Percentiles rank a stretch among this genome's conserved stretches.
Conservation (phyloP, 805 yeast species). For the Saturnispora galanensis region DNA sequence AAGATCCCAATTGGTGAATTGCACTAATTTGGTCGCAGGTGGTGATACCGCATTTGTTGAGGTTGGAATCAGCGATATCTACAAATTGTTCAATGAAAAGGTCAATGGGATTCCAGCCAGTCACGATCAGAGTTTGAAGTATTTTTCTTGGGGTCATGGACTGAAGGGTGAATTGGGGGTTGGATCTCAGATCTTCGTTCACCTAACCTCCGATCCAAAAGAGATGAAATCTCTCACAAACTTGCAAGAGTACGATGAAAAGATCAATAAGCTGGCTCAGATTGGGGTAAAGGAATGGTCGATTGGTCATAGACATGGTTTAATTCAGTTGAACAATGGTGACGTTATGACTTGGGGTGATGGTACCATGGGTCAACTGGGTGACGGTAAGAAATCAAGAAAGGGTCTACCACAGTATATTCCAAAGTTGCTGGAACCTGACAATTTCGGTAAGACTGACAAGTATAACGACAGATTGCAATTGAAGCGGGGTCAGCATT, state of each 20-base stretch:
- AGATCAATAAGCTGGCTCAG: slow-evolving; percentile 28
- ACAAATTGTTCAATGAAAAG: slow-evolving; percentile 27
- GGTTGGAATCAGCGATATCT: slow-evolving; percentile 28
- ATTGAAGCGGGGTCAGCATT: slow-evolving; percentile 4
- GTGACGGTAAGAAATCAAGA: slow-evolving; percentile 66
- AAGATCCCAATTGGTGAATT: slow-evolving; percentile 35
- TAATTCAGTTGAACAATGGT: slow-evolving; percentile 48
- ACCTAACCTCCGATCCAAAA: slow-evolving; percentile 61
- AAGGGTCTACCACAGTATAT: slow-evolving; percentile 41
- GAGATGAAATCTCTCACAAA: slow-evolving; percentile 40
- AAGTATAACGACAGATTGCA: neutral
- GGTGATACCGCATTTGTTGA: slow-evolving; percentile 54
- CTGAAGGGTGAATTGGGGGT: slow-evolving; percentile 78
- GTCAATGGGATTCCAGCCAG: slow-evolving; percentile 13
- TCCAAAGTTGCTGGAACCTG: slow-evolving; percentile 53
- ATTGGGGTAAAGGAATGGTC: slow-evolving; percentile 44
- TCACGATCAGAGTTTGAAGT: slow-evolving; percentile 17
- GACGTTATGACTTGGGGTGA: slow-evolving; percentile 79
- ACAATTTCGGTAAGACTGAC: neutral
- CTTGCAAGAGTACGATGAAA: slow-evolving; percentile 48
- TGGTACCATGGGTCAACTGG: slow-evolving; percentile 75
- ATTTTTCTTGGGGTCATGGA: slow-evolving; percentile 75
- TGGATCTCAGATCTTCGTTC: slow-evolving; percentile 49
- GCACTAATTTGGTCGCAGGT: slow-evolving; percentile 54
- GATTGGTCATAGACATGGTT: slow-evolving; percentile 57